Conservation (phyloP, 2,329 filamentous ascomycete species). For the Ploettnerulaceae sp. region DNA sequence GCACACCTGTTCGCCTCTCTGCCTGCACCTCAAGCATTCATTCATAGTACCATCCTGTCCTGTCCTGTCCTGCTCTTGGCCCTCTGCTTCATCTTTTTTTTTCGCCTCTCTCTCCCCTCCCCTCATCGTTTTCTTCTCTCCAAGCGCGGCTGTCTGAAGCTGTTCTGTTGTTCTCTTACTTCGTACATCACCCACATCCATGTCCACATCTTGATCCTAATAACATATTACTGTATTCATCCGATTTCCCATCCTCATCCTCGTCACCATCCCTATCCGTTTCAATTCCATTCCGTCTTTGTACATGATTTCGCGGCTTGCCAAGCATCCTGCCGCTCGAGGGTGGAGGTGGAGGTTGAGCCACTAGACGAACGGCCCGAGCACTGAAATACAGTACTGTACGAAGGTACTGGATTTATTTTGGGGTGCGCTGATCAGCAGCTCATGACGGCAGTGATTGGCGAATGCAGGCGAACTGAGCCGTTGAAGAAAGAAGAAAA, state of each 20-base stretch:
- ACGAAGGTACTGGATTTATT: neutral
- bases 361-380: neutral
- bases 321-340: neutral
- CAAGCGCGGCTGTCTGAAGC: neutral
- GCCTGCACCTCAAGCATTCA: neutral
- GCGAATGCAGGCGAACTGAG: neutral
- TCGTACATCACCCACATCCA: neutral
- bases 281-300: neutral
- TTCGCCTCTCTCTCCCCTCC: neutral
- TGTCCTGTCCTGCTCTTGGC: neutral
- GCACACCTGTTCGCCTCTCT: neutral
- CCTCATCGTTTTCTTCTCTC: neutral
- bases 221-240: neutral
- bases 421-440: slow-evolving; percentile 2
- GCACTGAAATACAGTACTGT: neutral
- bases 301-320: too few relatives aligned
- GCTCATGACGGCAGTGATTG: neutral
- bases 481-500: neutral
- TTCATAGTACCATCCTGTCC: neutral
- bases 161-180: neutral
- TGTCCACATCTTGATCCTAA: neutral
- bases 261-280: neutral
- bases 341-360: neutral
- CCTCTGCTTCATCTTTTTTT: neutral
- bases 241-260: neutral